Evolutionary conservation across 2,329 filamentous ascomycete genomes (phyloP), one percentile per base, ranked within the genome.

Genomic region (Fusarium domesticum): DNA sequence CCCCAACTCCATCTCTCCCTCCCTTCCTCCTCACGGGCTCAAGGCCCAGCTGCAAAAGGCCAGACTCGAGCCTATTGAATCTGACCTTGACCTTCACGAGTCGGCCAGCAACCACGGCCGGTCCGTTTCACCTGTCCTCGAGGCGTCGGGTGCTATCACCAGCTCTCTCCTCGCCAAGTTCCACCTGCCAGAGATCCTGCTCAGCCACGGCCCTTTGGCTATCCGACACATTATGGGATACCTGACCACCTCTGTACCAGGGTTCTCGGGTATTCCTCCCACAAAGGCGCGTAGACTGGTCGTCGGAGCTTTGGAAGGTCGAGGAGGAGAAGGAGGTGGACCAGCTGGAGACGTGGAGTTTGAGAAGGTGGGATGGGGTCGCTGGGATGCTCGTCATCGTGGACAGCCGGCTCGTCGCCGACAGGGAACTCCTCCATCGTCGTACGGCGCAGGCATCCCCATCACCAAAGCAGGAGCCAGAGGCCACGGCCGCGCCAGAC

Each of bases 151-250:
- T 56, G 81, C 84, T 61, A 96, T 98, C 67, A 95, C 89, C 37
- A 84, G 90, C 32, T 73, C 76, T 61, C 82, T 96, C 75, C 78
- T 98, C 55, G 89, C 92, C 59, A 93, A 87, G 69, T 82, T 92
- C 66, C 87, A 97, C 66, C 79, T 98, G 47, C 91, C 92, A 2
- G 87, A 88, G 59, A 95, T 97, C 66, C 77, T 98, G 63, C 77
- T 96, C 50, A 83, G 84, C 64, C 87, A 96, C 63, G 93, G 92
- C 18, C 91, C 93, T 38, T 72, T 96, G 67, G 90, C 93, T 40
- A 96, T 98, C 67, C 87, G 92, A 59, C 87, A 96, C 70, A 85
- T 98, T 64, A 96, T 95, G 81, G 89, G 89, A 54, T 92, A 95
- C 69, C 77, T 98, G 61, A 96, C 90, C 30, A 91, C 91, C 37